Base-by-base conservation (phyloP, 768 basidiomycete species). In the Phanerochaete sordida region DNA sequence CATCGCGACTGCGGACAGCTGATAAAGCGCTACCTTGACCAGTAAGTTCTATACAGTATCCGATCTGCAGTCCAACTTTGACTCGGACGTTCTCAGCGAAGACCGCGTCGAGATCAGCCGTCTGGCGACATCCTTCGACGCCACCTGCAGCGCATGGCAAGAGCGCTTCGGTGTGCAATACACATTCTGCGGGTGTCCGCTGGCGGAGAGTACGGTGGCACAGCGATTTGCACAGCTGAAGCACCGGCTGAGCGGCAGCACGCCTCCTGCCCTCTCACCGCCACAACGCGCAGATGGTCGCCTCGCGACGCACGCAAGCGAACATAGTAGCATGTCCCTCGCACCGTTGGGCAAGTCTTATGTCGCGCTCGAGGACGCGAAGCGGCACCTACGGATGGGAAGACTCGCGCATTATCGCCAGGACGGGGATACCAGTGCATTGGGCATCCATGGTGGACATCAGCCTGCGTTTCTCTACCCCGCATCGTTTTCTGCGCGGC, bases 101-200 rank as follows among this genome's bases (percentile, higher is more conserved):
- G 75, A 81, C 65, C 79, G 75, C 60, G 78, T 85, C 2, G 79
- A 78, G 28, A 80, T 84, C 66, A 68, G 65, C 21, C 66, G 71
- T 13, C 75, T 84, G 0, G 69, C 77, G 8, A 76, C 72, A 2
- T 68, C 77, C 26, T 81, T 84, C 62, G 85, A 84, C 43, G 52
- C 73, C 19, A 85, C 82, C 1, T 81, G 78, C 46, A 76, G 76
- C 13, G 76, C 75, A 2, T 84, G 83, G 84, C 65, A 68, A 58
- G 60, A 73, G 13, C 81, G 83, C 8, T 87, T 81, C 66, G 73
- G 75, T 44, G 72, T 80, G 3, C 72, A 77, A 1, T 88, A 88
- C 70, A 80, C 75, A 51, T 77, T 82, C 63, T 88, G 87, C 59
- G 86, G 86, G 2, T 87, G 87, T 65, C 78, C 82, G 0, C 68